Conservation (phyloP, 805 yeast genomes). For the Scheffersomyces lignosus region DNA sequence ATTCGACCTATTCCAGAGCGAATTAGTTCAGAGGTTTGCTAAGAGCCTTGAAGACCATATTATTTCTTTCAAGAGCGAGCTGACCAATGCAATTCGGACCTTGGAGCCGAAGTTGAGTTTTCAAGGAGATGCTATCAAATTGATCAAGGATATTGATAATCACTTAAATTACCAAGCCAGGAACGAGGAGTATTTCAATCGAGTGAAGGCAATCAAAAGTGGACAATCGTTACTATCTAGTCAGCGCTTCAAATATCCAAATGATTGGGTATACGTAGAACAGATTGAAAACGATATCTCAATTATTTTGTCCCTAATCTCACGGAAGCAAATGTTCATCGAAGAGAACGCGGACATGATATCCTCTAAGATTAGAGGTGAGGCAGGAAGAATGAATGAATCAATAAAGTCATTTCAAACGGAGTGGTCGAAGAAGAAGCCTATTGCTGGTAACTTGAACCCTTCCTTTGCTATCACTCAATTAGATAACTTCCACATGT, state of each 20-base stretch:
- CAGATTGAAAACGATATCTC: slow-evolving; percentile 55
- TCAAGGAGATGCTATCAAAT: slow-evolving; percentile 32
- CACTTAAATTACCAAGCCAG: slow-evolving; percentile 15
- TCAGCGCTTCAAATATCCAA: slow-evolving; percentile 48
- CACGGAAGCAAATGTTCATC: slow-evolving; percentile 35
- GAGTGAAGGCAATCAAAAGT: slow-evolving; percentile 4
- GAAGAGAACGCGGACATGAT: slow-evolving; percentile 44
- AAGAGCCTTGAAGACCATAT: slow-evolving; percentile 32
- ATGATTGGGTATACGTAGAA: slow-evolving; percentile 60
- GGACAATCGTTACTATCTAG: slow-evolving; percentile 42
- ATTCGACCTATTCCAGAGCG: slow-evolving; percentile 60
- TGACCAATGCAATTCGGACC: slow-evolving; percentile 31
- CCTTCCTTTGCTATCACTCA: slow-evolving; percentile 46
- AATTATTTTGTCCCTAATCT: slow-evolving; percentile 40
- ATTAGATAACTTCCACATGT: slow-evolving; percentile 26
- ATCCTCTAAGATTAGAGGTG: slow-evolving; percentile 40
- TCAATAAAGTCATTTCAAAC: slow-evolving; percentile 25
- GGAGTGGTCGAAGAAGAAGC: slow-evolving; percentile 53
- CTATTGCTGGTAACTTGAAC: slow-evolving; percentile 40
- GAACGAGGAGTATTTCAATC: too few species aligned
- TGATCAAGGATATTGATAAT: slow-evolving; percentile 40
- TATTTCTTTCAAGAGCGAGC: slow-evolving; percentile 23
- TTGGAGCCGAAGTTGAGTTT: slow-evolving; percentile 35
- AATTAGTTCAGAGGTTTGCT: slow-evolving; percentile 42
- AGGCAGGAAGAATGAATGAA: slow-evolving; percentile 35